Conservation (phyloP, 441 rosid genomes). For the Biscutella laevigata region DNA sequence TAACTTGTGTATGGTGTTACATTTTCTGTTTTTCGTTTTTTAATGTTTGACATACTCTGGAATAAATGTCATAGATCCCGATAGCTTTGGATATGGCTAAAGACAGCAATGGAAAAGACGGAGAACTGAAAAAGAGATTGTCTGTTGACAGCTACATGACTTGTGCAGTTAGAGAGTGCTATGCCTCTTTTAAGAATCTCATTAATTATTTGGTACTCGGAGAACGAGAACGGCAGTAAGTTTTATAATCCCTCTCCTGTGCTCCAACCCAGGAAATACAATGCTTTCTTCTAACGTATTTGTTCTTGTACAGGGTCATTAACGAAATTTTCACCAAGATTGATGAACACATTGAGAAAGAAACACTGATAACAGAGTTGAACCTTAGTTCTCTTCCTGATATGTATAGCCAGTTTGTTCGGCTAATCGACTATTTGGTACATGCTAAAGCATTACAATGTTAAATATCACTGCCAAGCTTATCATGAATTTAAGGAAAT, state of each 20-base stretch:
- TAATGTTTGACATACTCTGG: conserved; percentile 19
- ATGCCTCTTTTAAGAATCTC: conserved; percentile 81
- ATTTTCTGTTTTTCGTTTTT: conserved; percentile 24
- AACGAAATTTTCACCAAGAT: conserved; percentile 36
- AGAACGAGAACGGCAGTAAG: conserved; percentile 58
- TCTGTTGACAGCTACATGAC: conserved; percentile 61
- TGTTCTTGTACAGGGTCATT: conserved; percentile 40
- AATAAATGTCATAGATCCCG: conserved; percentile 50
- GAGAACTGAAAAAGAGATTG: conserved; percentile 85
- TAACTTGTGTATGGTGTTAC: not conserved
- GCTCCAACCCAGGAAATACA: not conserved
- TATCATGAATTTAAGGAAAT: conserved; percentile 25
- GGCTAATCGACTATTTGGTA: conserved; percentile 50
- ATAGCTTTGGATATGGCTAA: too few species aligned
- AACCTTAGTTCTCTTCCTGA: conserved; percentile 54
- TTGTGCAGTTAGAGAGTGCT: conserved; percentile 93
- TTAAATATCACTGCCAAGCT: not conserved
- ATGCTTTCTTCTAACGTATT: conserved; percentile 7
- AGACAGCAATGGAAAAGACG: conserved; percentile 86
- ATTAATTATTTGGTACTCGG: conserved; percentile 75
- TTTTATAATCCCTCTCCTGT: not conserved
- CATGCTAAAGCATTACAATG: not conserved
- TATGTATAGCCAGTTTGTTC: conserved; percentile 42
- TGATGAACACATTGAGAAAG: conserved; percentile 27
- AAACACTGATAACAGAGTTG: conserved; percentile 32